Conservation (phyloP, 73 alveolate species). For the Halteria grandinella region DNA sequence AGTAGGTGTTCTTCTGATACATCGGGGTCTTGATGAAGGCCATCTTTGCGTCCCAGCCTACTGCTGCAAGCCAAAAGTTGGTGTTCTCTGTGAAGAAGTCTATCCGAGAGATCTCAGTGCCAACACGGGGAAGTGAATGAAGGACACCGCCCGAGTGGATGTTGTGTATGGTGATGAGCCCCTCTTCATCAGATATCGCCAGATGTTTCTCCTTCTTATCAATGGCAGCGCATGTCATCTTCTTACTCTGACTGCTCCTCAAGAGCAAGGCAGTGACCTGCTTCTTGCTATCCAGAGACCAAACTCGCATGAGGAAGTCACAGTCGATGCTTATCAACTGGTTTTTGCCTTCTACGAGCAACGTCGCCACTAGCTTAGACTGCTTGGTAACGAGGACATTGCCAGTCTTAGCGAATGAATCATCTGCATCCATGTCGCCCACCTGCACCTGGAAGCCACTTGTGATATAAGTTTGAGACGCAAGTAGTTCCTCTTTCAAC, state of each 20-base stretch:
- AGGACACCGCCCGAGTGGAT: conserved; percentile 56
- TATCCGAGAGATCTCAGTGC: conserved; percentile 43
- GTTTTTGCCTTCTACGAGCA: conserved; percentile 38
- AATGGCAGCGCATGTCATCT: conserved; percentile 46
- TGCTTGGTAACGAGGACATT: conserved; percentile 49
- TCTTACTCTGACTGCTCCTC: conserved; percentile 18
- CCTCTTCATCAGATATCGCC: conserved; percentile 65
- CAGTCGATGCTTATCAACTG: conserved; percentile 42
- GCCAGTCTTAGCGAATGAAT: conserved; percentile 10
- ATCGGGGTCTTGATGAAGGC: conserved; percentile 41
- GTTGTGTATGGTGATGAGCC: conserved; percentile 49
- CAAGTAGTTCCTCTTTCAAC: conserved; percentile 40
- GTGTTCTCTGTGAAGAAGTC: conserved; percentile 46
- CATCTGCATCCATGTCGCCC: too few species aligned
- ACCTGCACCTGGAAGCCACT: conserved; percentile 11
- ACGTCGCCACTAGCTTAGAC: conserved; percentile 53
- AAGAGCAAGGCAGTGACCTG: neutral
- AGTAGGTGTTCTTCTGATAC: conserved; percentile 33
- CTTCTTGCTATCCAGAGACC: conserved; percentile 36
- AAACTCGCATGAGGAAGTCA: conserved; percentile 57
- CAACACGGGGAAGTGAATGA: conserved; percentile 32
- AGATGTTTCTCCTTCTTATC: conserved; percentile 47
- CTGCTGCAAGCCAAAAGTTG: conserved; percentile 58
- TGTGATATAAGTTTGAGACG: conserved; percentile 29
- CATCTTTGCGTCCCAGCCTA: conserved; percentile 64